Conservation (phyloP, 2,329 filamentous ascomycete genomes). For the Neodidymelliopsis sp. region DNA sequence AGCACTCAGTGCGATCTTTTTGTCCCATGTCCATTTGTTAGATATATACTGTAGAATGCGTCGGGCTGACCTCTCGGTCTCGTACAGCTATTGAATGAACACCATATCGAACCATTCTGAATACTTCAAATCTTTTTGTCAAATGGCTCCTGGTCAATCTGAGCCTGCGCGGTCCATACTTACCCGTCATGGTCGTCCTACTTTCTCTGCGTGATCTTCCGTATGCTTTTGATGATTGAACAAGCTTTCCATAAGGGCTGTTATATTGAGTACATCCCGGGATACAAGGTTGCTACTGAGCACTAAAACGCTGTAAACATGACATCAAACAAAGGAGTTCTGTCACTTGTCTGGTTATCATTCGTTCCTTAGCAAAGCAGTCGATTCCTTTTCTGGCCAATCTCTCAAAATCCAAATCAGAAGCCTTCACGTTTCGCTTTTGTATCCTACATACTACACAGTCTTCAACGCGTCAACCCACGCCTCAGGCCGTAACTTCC, state of each 20-base stretch:
- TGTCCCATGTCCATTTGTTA: slow-evolving; percentile 21
- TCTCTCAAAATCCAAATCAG: no score
- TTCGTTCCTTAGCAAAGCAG: no score
- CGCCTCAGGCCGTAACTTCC: slow-evolving; percentile 44
- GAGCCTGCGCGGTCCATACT: not conserved
- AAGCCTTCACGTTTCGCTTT: no score
- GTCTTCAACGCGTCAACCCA: slow-evolving; percentile 51
- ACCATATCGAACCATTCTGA: not conserved
- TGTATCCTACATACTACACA: no score
- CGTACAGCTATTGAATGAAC: slow-evolving; percentile 24
- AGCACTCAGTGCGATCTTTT: slow-evolving; percentile 22
- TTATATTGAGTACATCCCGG: no score
- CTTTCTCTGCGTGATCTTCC: not conserved
- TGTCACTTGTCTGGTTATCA: no score
- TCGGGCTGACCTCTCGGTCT: slow-evolving; percentile 27
- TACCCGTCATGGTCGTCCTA: not conserved
- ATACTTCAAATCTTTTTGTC: not conserved
- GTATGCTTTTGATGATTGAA: not conserved
- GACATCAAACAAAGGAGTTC: no score
- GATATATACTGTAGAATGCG: slow-evolving; percentile 23
- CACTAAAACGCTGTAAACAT: no score
- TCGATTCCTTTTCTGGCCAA: no score
- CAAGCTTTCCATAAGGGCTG: not conserved
- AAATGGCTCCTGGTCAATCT: no score
- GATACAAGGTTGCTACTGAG: no score